These are phyloP conservation scores for Cicer bijugum DNA, from an alignment of 306 rosid genomes.

Conservation along the genomic window DNA sequence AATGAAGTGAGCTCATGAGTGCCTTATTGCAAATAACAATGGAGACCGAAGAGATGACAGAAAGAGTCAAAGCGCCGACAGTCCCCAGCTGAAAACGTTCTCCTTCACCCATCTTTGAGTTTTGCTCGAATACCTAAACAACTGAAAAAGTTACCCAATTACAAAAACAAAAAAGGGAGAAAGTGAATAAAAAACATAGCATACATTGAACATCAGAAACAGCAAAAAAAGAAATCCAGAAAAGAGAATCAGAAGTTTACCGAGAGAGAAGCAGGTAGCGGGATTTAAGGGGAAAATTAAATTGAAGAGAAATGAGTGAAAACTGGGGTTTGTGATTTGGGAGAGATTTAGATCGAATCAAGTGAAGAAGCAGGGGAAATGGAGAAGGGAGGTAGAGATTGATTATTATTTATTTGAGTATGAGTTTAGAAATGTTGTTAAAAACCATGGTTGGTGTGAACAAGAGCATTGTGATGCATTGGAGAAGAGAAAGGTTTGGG, in stretches of 20 bases:
- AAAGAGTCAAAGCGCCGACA: slow-evolving; percentile 87
- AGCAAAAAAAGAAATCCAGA: slow-evolving; percentile 22
- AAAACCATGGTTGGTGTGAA: not conserved
- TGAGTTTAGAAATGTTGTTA: too few species aligned
- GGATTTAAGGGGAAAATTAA: not conserved
- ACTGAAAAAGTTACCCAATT: slow-evolving; percentile 17
- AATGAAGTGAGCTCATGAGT: slow-evolving; percentile 75
- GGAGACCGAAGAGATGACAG: slow-evolving; percentile 89
- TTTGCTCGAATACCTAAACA: slow-evolving; percentile 39
- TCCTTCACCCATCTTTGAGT: slow-evolving; percentile 73
- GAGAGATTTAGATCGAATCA: slow-evolving; percentile 45
- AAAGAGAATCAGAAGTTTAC: slow-evolving; percentile 37
- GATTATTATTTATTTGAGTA: too few species aligned
- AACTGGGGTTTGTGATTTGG: slow-evolving; percentile 31
- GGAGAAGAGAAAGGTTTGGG: not conserved
- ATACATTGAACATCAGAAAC: slow-evolving; percentile 13
- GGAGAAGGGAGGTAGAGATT: too few species aligned
- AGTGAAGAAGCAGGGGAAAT: too few species aligned
- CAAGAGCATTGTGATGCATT: not conserved
- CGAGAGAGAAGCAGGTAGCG: not conserved
- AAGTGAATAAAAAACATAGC: slow-evolving; percentile 26
- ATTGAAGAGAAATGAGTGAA: slow-evolving; percentile 25
- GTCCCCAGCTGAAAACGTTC: slow-evolving; percentile 85
- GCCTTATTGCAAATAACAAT: slow-evolving; percentile 92
- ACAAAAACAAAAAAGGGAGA: slow-evolving; percentile 23